phyloP scores from a whole-genome alignment of 2,329 filamentous ascomycete genomes.

The Colletotrichum plurivorum region DNA sequence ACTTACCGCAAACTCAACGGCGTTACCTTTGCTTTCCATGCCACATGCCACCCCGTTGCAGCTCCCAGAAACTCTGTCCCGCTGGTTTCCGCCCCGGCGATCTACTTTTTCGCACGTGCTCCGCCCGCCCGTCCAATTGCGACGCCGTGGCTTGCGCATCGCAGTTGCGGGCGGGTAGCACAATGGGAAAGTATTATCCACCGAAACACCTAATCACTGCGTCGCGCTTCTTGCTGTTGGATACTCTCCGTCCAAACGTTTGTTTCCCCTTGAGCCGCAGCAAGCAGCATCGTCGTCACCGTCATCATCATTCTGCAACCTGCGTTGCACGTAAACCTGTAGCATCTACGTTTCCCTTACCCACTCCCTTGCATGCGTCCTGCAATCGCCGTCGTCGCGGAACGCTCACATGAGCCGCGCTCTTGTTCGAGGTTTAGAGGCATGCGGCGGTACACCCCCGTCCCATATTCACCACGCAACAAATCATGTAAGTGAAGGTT shows the following conservation, averaged over 20 bases:
- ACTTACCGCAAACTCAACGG: not conserved
- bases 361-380: not conserved
- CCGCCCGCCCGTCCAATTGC: conserved; percentile 13
- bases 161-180: not conserved
- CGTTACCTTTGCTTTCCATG: not conserved
- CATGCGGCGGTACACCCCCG: no score
- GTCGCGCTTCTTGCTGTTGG: no score
- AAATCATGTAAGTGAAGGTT: not conserved
- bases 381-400: not conserved
- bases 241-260: not conserved
- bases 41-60: conserved; percentile 11
- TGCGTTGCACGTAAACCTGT: not conserved
- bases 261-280: not conserved
- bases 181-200: no score
- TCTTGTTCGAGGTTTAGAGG: no score
- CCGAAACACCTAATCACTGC: no score
- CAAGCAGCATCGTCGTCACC: no score
- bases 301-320: no score
- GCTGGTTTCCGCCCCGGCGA: conserved; percentile 38
- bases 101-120: conserved; percentile 18
- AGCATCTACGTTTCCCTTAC: not conserved
- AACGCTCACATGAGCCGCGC: not conserved
- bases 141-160: not conserved
- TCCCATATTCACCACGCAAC: no score
- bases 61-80: conserved; percentile 32